Conservation (phyloP, 805 yeast species). For the Candida sphagnicola region DNA sequence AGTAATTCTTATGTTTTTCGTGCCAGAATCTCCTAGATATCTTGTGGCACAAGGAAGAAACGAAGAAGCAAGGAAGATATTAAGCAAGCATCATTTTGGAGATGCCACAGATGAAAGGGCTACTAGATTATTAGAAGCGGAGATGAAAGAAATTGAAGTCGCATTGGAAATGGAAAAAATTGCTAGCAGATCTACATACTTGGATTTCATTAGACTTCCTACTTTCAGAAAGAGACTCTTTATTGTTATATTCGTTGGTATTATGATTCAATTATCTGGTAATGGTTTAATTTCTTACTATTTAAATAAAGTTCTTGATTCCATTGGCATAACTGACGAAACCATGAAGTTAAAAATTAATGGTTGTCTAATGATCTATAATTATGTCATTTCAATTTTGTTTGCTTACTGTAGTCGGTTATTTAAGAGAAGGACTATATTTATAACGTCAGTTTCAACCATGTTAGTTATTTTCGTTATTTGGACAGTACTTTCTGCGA, state of each 20-base stretch:
- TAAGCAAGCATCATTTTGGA: conserved; percentile 39
- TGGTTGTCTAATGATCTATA: conserved; percentile 47
- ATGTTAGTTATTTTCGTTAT: conserved; percentile 11
- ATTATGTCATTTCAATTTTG: conserved; percentile 28
- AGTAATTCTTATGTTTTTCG: conserved; percentile 33
- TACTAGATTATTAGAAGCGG: conserved; percentile 30
- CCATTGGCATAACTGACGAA: conserved; percentile 51
- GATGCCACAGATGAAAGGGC: conserved; percentile 23
- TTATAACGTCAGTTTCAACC: conserved; percentile 21
- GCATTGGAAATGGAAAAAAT: conserved; percentile 39
- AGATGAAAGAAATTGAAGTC: conserved; percentile 35
- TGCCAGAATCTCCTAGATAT: conserved; percentile 51
- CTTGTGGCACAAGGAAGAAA: conserved; percentile 36
- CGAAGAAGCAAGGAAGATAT: conserved; percentile 40
- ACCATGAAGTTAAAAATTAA: conserved; percentile 45
- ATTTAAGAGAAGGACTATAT: conserved; percentile 27
- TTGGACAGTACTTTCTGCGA: conserved; percentile 37
- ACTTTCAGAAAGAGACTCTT: conserved; percentile 41
- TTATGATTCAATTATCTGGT: conserved; percentile 46
- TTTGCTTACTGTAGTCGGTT: conserved; percentile 16
- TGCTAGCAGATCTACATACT: conserved; percentile 28
- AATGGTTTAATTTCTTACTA: conserved; percentile 52
- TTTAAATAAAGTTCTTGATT: conserved; percentile 44
- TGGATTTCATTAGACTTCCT: conserved; percentile 34
- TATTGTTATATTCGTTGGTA: conserved; percentile 29